Evolutionary conservation across 345 rosid species (phyloP), one percentile per base, ranked within the genome.

Genomic region (Pistacia atlantica): DNA sequence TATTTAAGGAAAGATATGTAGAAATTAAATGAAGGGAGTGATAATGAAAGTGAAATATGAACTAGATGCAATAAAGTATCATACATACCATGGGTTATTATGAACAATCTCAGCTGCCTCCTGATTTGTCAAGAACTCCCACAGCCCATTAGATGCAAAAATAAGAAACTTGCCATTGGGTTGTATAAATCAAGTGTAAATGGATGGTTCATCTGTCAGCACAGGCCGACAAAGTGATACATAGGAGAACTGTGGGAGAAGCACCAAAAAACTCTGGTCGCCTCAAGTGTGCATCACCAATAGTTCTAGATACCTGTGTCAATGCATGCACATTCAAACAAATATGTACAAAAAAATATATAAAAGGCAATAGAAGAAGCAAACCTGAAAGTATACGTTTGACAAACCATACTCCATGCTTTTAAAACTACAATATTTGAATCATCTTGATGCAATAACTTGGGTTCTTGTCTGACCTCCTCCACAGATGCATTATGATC

Each of bases 371-470:
- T 65, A 74, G 75, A 37, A 42, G 57, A 61, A 64, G 60, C 73
- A 67, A 81, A 95, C 99, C 97, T 96, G 99, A 83, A 83, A 93
- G 92, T 69, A 96, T 89, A 85, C 99, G 98, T 86, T 96, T 96
- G 90, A 96, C 75, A 61, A 98, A 98, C 98, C 98, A 96, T 25
- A 84, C 97, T 22, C 98, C 99, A 31, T 90, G 87, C 84, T 92
- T 92, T 93, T 86, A 87, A 79, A 35, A 90, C 89, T 51, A 96
- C 95, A 67, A 96, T 90, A 52, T 91, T 88, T 0, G 93, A 78
- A 84, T 93, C 98, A 77, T 93, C 97, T 0, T 93, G 98, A 89
- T 96, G 97, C 86, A 89, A 70, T 3, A 90, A 90, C 84, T 76
- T 92, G 65, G 93, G 92, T 84, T 96, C 97, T 85, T 86, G 87